phyloP scores from a whole-genome alignment of 2,329 filamentous ascomycete species.

The Botrytis cinerea region DNA sequence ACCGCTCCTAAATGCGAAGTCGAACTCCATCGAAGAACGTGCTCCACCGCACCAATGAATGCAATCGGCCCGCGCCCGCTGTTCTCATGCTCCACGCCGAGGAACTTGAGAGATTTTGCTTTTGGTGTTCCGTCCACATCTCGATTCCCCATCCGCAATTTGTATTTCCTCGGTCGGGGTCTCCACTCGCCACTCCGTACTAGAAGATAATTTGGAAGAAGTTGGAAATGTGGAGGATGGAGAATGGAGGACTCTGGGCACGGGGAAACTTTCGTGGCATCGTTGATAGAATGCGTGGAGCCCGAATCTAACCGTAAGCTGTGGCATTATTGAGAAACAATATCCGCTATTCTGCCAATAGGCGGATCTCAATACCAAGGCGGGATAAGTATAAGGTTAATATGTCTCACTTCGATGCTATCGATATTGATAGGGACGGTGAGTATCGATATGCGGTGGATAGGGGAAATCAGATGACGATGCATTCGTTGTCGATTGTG shows the following conservation, averaged over 20 bases:
- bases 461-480: constrained; percentile 11
- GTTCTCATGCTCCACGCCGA: constrained; percentile 4
- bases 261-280: not conserved
- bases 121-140: constrained; percentile 1
- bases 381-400: constrained; percentile 8
- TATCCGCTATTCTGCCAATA: constrained; percentile 6
- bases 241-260: constrained; percentile 17
- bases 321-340: not conserved
- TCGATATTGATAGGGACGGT: constrained; percentile 19
- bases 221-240: constrained; percentile 15
- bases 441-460: constrained; percentile 16
- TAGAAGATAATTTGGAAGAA: not conserved
- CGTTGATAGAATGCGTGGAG: not conserved
- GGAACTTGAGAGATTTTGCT: constrained; percentile 1
- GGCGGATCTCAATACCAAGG: not conserved
- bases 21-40: constrained; percentile 8
- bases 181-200: constrained; percentile 2
- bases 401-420: constrained; percentile 8
- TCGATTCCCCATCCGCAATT: constrained; percentile 8
- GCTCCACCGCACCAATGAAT: constrained; percentile 9
- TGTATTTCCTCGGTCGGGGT: constrained; percentile 5
- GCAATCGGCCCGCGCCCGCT: constrained; percentile 16
- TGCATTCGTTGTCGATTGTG: not conserved
- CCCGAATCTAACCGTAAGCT: not conserved
- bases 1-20: not conserved